Conservation (phyloP, 129 eudicot genomes). For the sunflower (Helianthus annuus) region DNA sequence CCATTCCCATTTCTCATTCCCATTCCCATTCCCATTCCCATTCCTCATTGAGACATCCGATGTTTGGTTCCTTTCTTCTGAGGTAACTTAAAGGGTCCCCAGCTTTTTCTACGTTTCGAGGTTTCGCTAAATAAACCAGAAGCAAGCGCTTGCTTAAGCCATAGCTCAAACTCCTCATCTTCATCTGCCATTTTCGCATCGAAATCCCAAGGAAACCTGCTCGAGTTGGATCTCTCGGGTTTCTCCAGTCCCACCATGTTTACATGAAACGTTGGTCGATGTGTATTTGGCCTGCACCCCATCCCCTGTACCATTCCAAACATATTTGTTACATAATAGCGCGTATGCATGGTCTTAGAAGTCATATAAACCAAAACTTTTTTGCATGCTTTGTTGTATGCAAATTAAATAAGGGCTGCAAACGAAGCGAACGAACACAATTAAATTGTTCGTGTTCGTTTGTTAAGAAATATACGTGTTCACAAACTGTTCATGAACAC, state of each 20-base stretch:
- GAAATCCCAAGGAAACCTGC: conserved; percentile 88
- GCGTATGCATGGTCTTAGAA: no score
- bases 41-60: conserved; percentile 43
- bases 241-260: conserved; percentile 96
- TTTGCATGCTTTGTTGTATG: background rate
- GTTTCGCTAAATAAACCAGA: conserved; percentile 89
- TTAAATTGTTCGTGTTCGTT: no score
- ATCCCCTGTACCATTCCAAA: conserved; percentile 60
- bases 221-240: conserved; percentile 73
- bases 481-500: no score
- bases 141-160: conserved; percentile 94
- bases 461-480: no score
- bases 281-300: conserved; percentile 99
- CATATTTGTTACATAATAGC: no score
- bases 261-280: conserved; percentile 93
- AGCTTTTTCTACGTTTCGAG: conserved; percentile 88
- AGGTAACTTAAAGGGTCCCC: conserved; percentile 94
- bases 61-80: conserved; percentile 74
- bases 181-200: conserved; percentile 90
- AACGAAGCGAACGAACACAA: no score
- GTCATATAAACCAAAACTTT: background rate
- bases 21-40: background rate
- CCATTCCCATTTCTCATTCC: conserved; percentile 18
- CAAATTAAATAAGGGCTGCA: background rate
- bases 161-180: conserved; percentile 90